Base-by-base conservation (phyloP, 2,329 filamentous ascomycete genomes). In the Fusarium verrucosum region DNA sequence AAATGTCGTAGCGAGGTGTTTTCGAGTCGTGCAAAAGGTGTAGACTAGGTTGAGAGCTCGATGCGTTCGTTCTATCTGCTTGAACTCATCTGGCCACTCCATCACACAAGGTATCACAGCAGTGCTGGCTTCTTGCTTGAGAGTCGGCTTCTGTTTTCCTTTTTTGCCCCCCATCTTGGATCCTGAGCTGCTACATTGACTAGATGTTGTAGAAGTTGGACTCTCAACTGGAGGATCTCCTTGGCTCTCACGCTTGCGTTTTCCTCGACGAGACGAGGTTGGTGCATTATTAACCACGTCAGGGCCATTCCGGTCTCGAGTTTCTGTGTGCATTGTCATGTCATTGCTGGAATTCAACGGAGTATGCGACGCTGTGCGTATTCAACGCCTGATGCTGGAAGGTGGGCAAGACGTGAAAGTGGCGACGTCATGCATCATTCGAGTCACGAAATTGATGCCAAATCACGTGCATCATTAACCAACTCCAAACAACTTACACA, bases 11-110 rank as follows among this genome's bases (percentile, higher is more conserved):
- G 92, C 89, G 25, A 98, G 84, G 71, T 98, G 92, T 74, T 96
- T 97, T 41, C 95, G 88, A 2, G 94, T 94, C 74, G 89, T 95
- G 79, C 92, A 96, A 74, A 99, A 98, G 0, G 95, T 98, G 71
- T 92, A 97, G 1, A 98, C 92, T 3, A 98, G 80, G 70, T 97
- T 99, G 58, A 99, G 79, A 2, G 95, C 94, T 60, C 88, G 86
- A 74, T 98, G 91, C 0, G 89, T 91, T 74, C 89, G 88, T 23
- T 90, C 87, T 10, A 98, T 83, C 37, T 82, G 81, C 54, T 87
- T 89, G 75, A 98, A 92, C 41, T 85, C 81, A 2, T 86, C 83
- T 1, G 94, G 93, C 93, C 94, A 97, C 44, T 80, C 78, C 25
- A 81, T 77, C 22, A 72, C 59, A 52, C 79, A 79, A 10, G 56